Percentiles rank a stretch among this genome's conserved stretches.
phyloP scores from a whole-genome alignment of 2,329 filamentous ascomycete species.

The Plectosphaerella plurivora region DNA sequence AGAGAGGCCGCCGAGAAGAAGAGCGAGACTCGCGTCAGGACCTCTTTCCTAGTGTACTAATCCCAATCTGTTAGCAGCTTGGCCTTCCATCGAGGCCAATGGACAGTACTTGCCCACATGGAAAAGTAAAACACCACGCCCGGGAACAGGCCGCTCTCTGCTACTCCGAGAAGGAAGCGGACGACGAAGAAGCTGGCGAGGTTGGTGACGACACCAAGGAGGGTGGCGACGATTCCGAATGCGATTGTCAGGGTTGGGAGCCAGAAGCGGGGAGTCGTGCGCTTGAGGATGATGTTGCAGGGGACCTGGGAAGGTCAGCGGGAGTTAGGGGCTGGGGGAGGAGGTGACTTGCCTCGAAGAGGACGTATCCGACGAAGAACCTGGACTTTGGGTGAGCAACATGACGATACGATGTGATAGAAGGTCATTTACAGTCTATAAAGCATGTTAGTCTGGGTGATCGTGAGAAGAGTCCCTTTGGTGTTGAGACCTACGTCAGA shows the following conservation, averaged over 20 bases:
- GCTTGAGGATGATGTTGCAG: conserved; percentile 58
- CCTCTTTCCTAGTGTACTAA: conserved; percentile 44
- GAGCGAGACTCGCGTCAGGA: conserved; percentile 49
- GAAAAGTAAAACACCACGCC: conserved; percentile 46
- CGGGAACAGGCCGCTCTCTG: conserved; percentile 48
- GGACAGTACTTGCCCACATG: conserved; percentile 33
- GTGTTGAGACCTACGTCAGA: conserved; percentile 41
- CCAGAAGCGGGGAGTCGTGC: conserved; percentile 53
- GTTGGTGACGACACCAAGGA: conserved; percentile 45
- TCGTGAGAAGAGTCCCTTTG: too few relatives aligned
- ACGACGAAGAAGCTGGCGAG: conserved; percentile 46
- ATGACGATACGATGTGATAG: too few relatives aligned
- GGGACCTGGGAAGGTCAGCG: conserved; percentile 36
- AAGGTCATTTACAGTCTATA: too few relatives aligned
- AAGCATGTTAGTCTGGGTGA: too few relatives aligned
- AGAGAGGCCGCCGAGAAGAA: conserved; percentile 52
- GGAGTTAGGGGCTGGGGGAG: too few relatives aligned
- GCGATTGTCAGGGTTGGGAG: conserved; percentile 51
- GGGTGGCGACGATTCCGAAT: conserved; percentile 51
- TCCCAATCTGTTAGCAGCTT: neutral
- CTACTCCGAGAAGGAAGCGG: conserved; percentile 51
- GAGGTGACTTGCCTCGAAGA: conserved; percentile 41
- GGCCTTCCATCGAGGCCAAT: neutral
- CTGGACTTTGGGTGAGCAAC: too few relatives aligned
- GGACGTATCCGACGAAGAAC: conserved; percentile 59